Percentiles rank a stretch among this genome's conserved stretches.
Evolutionary conservation across 2,329 filamentous ascomycete genomes (phyloP).

Genomic region (Diaporthe nobilis): DNA sequence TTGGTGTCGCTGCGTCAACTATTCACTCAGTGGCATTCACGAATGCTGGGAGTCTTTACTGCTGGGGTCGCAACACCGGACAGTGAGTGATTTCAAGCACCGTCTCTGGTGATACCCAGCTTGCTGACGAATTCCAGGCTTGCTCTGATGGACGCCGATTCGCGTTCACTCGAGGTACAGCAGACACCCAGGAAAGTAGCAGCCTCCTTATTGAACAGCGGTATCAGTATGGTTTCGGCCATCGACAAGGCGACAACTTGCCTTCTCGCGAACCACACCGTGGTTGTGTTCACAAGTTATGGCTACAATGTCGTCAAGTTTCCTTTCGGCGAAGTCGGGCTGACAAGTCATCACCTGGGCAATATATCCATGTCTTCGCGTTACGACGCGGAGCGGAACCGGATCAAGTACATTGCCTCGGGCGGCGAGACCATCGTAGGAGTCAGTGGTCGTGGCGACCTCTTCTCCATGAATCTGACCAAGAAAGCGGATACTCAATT

Average conservation of each 20-base stretch:
- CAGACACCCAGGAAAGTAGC: slow-evolving; percentile 87
- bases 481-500: slow-evolving; percentile 74
- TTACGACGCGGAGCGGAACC: slow-evolving; percentile 75
- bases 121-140: slow-evolving; percentile 57
- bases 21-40: slow-evolving; percentile 95
- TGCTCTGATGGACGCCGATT: slow-evolving; percentile 94
- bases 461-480: slow-evolving; percentile 87
- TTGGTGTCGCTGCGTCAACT: slow-evolving; percentile 88
- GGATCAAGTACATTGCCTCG: slow-evolving; percentile 82
- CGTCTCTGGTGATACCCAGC: not conserved
- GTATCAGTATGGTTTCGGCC: slow-evolving; percentile 84
- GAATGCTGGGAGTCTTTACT: slow-evolving; percentile 81
- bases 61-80: slow-evolving; percentile 95
- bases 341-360: slow-evolving; percentile 78
- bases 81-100: slow-evolving; percentile 63
- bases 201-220: slow-evolving; percentile 81
- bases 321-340: slow-evolving; percentile 75
- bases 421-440: slow-evolving; percentile 95
- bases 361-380: slow-evolving; percentile 73
- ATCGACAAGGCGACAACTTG: slow-evolving; percentile 92
- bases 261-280: slow-evolving; percentile 87
- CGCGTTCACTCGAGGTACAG: slow-evolving; percentile 89
- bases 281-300: slow-evolving; percentile 96
- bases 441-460: slow-evolving; percentile 84
- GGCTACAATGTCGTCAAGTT: slow-evolving; percentile 94